Base-by-base conservation (phyloP, 805 yeast species). In the Monosporozyma siamensis region DNA sequence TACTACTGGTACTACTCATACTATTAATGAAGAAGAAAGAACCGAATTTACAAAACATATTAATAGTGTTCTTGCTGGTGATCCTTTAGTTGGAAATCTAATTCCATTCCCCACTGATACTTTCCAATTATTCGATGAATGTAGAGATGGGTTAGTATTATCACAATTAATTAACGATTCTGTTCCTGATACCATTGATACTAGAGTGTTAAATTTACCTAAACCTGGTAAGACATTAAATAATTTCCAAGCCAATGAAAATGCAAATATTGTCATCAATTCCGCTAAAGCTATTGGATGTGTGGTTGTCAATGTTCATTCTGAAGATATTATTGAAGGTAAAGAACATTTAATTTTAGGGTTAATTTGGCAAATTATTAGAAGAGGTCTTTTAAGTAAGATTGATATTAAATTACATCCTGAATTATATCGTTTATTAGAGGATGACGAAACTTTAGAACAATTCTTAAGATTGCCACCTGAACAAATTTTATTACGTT, bases 221-320 rank as follows among this genome's bases (percentile, higher is more conserved):
- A 83, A 82, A 62, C 74, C 74, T 52, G 83, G 82, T 46, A 89
- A 86, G 66, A 66, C 75, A 14, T 74, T 92, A 61, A 92, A 92
- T 71, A 86, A 87, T 59, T 92, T 92, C 72, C 92, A 89, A 50
- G 90, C 94, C 80, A 77, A 84, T 51, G 98, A 92, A 68, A 92
- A 92, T 66, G 96, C 97, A 42, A 92, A 92, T 67, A 89, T 92
- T 51, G 97, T 92, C 30, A 86, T 92, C 66, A 92, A 92, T 65
- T 92, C 98, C 3, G 98, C 98, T 24, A 92, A 92, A 68, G 98
- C 97, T 41, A 92, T 92, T 66, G 98, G 98, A 17, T 90, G 97
- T 72, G 84, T 92, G 44, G 97, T 92, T 39, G 97, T 92, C 40
- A 92, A 92, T 59, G 97, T 92, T 40, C 97, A 90, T 55, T 84